Evolutionary conservation across 192 early-diverging fungal species (phyloP).

Genomic region (Phlyctochytrium arcticum): DNA sequence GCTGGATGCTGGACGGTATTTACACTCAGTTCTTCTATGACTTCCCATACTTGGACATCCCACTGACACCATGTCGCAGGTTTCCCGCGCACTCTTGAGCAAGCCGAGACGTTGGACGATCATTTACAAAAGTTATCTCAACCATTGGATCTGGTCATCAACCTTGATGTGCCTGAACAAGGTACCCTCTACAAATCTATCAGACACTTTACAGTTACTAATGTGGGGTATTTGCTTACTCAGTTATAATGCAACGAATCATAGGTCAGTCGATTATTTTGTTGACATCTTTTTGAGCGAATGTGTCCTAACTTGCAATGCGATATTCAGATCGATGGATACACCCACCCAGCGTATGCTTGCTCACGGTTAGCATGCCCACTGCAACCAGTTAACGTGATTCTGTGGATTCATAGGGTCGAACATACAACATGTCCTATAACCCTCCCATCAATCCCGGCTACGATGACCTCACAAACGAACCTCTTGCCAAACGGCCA

Average conservation of each 20-base stretch:
- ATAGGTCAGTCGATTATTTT: conserved; percentile 50
- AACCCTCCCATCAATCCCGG: conserved; percentile 84
- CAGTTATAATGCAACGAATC: conserved; percentile 84
- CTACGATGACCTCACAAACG: conserved; percentile 90
- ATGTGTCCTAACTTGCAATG: neutral
- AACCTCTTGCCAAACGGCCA: conserved; percentile 76
- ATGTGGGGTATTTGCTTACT: neutral
- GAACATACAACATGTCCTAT: conserved; percentile 91
- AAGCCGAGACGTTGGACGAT: conserved; percentile 72
- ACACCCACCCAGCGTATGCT: conserved; percentile 55
- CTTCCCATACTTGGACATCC: neutral
- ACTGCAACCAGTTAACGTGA: neutral
- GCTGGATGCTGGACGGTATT: conserved; percentile 76
- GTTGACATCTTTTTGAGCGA: too few relatives aligned
- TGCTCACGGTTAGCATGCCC: neutral
- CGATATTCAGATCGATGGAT: conserved; percentile 77
- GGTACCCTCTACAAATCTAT: conserved; percentile 15
- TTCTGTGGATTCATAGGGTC: conserved; percentile 50
- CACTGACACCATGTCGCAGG: conserved; percentile 21
- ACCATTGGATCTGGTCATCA: conserved; percentile 79
- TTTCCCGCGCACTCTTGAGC: conserved; percentile 81
- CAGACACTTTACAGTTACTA: neutral
- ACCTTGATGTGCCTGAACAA: conserved; percentile 82
- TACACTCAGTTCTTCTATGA: neutral
- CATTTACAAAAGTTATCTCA: conserved; percentile 50